Percentiles rank a stretch among this genome's conserved stretches.
Conservation (phyloP, 2,329 filamentous ascomycete genomes). For the Fusarium temperatum region DNA sequence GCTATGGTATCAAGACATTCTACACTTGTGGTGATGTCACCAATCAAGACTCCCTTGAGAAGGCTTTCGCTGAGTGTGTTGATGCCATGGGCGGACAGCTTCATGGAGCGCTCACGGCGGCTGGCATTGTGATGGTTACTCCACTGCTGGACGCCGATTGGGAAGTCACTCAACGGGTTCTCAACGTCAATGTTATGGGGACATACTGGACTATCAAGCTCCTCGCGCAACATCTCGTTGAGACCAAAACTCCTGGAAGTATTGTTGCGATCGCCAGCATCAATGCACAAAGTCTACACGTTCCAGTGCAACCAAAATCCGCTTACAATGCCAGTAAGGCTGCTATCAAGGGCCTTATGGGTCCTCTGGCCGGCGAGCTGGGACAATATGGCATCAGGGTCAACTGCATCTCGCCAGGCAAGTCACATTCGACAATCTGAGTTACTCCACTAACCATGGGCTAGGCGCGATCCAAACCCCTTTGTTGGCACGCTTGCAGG, state of each 20-base stretch:
- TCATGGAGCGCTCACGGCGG: not conserved
- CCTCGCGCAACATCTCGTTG: not conserved
- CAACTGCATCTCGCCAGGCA: not conserved
- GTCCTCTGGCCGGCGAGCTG: not conserved
- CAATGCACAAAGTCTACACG: not conserved
- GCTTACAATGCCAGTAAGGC: not conserved
- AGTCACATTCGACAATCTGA: not conserved
- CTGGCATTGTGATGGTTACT: not conserved
- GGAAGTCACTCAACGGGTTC: not conserved
- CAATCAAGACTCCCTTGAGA: not conserved
- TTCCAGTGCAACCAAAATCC: not conserved
- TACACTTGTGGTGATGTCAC: not conserved
- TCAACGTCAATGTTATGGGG: not conserved
- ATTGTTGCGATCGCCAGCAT: not conserved
- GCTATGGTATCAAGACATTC: not conserved
- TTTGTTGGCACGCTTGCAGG: not conserved
- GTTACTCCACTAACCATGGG: rapidly evolving
- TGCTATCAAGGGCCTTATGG: not conserved
- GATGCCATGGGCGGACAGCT: not conserved
- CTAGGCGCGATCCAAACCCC: not conserved
- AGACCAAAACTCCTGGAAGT: not conserved
- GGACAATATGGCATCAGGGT: not conserved
- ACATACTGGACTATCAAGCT: not conserved
- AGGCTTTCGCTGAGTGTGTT: not conserved
- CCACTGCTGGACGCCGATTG: not conserved